These are phyloP conservation scores for Calonectria fujianensis DNA, from an alignment of 2,329 filamentous ascomycete genomes.

Conservation along the genomic window DNA sequence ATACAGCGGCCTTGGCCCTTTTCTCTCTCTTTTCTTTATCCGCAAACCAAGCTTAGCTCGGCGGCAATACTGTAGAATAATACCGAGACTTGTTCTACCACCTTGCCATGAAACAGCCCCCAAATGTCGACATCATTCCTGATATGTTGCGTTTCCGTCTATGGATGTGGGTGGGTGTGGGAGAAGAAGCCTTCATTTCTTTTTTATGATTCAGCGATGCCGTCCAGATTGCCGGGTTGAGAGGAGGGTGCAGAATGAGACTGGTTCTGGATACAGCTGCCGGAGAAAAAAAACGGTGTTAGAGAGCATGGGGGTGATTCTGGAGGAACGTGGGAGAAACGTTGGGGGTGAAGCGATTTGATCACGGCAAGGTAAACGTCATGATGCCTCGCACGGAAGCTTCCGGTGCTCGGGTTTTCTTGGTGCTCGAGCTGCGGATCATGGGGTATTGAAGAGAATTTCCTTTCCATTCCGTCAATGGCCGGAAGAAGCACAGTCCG, in stretches of 20 bases:
- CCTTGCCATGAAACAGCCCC: constrained; percentile 15
- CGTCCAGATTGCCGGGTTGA: constrained; percentile 22
- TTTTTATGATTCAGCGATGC: constrained; percentile 4
- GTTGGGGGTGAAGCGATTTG: not conserved
- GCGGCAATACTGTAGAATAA: constrained; percentile 9
- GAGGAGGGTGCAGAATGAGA: constrained; percentile 2
- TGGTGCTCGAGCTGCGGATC: not conserved
- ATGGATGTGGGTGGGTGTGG: constrained; percentile 8
- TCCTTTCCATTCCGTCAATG: constrained; percentile 15
- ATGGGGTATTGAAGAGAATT: constrained; percentile 11
- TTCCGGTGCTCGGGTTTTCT: constrained; percentile 1
- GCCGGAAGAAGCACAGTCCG: not conserved
- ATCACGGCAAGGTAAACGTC: not conserved
- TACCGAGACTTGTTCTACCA: constrained; percentile 13
- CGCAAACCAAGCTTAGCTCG: not conserved
- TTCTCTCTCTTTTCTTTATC: not conserved
- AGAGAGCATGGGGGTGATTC: not conserved
- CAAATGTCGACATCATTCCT: constrained; percentile 24
- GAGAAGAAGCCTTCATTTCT: not conserved
- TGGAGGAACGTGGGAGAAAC: constrained; percentile 6
- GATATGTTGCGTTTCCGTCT: not conserved
- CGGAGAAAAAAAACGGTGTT: not conserved
- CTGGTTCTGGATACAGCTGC: not conserved
- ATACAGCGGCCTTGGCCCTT: not conserved
- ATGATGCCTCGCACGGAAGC: constrained; percentile 10